Conservation (phyloP, 2,329 filamentous ascomycete genomes). For the Colletotrichum caudatum region DNA sequence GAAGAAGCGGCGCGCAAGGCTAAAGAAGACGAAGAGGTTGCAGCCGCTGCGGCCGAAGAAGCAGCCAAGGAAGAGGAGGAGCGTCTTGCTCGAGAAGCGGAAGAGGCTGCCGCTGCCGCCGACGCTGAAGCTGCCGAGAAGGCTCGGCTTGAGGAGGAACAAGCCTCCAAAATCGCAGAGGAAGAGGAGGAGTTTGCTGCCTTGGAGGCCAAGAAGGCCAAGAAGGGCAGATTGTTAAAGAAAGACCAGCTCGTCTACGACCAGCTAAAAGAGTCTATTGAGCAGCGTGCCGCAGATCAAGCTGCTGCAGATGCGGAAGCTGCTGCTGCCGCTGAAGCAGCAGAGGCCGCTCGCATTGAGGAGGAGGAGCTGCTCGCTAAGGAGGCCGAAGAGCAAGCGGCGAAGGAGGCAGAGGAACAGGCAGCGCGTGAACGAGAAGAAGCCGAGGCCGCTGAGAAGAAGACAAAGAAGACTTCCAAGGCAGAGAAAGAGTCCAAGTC, state of each 20-base stretch:
- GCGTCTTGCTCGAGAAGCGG: slow-evolving; percentile 46
- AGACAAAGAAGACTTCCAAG: slow-evolving; percentile 57
- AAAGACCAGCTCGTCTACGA: slow-evolving; percentile 61
- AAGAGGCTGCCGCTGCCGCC: slow-evolving; percentile 48
- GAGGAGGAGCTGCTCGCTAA: slow-evolving; percentile 50
- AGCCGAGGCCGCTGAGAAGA: slow-evolving; percentile 52
- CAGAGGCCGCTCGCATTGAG: slow-evolving; percentile 48
- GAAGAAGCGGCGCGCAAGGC: slow-evolving; percentile 57
- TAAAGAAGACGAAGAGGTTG: slow-evolving; percentile 52
- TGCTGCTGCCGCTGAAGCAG: slow-evolving; percentile 54
- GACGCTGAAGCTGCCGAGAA: slow-evolving; percentile 48
- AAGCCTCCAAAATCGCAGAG: slow-evolving; percentile 46
- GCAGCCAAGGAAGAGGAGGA: slow-evolving; percentile 49
- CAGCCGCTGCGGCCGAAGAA: slow-evolving; percentile 45
- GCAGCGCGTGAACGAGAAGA: slow-evolving; percentile 47
- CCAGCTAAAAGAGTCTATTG: slow-evolving; percentile 51
- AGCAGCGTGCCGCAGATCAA: slow-evolving; percentile 56
- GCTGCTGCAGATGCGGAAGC: slow-evolving; percentile 55
- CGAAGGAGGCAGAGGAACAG: slow-evolving; percentile 52
- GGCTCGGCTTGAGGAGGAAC: slow-evolving; percentile 42
- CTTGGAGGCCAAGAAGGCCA: slow-evolving; percentile 62
- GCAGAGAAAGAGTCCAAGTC: slow-evolving; percentile 51
- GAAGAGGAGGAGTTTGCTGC: slow-evolving; percentile 55
- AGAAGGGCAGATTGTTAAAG: slow-evolving; percentile 59
- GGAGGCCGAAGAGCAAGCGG: slow-evolving; percentile 57